Percentiles rank a stretch among this genome's conserved stretches.
Conservation (phyloP, 1,139 yeast species). For the Dujonia santamariae region DNA sequence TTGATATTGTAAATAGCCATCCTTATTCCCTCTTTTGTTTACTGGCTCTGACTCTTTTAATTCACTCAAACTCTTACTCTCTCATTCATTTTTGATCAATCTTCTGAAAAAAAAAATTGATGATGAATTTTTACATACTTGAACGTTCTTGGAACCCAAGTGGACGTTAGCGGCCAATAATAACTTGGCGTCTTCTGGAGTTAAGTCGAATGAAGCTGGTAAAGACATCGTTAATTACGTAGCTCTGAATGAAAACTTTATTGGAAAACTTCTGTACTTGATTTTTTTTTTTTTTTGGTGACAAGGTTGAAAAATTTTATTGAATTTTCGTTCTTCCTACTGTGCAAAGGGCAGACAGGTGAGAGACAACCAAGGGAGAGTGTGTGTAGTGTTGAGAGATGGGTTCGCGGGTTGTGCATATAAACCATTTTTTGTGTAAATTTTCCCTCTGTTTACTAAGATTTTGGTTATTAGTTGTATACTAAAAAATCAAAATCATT, state of each 20-base stretch:
- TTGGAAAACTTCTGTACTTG: constrained; percentile 9
- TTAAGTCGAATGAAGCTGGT: constrained; percentile 87
- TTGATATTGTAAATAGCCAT: too few species aligned
- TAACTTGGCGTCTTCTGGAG: constrained; percentile 99
- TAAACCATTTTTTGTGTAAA: too few species aligned
- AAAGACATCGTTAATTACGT: constrained; percentile 56
- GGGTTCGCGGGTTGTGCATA: constrained; percentile 3
- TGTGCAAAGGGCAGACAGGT: constrained; percentile 7
- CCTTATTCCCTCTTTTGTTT: too few species aligned
- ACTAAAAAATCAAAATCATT: too few species aligned
- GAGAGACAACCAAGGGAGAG: constrained; percentile 1
- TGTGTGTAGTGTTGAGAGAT: constrained; percentile 2
- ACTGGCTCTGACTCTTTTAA: too few species aligned
- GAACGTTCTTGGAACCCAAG: constrained; percentile 99
- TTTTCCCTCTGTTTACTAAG: too few species aligned
- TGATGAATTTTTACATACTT: constrained; percentile 57
- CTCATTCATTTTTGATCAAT: background rate
- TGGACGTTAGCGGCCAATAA: constrained; percentile 99
- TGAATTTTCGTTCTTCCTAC: constrained; percentile 11
- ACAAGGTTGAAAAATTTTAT: constrained; percentile 13
- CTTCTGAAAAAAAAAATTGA: constrained; percentile 1
- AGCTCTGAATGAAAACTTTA: constrained; percentile 11
- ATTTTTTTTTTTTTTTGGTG: constrained; percentile 7
- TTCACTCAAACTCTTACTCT: too few species aligned
- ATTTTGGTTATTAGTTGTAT: too few species aligned